Base-by-base conservation (phyloP, 1,284 basidiomycete species). In the Golubevia pallescens region DNA sequence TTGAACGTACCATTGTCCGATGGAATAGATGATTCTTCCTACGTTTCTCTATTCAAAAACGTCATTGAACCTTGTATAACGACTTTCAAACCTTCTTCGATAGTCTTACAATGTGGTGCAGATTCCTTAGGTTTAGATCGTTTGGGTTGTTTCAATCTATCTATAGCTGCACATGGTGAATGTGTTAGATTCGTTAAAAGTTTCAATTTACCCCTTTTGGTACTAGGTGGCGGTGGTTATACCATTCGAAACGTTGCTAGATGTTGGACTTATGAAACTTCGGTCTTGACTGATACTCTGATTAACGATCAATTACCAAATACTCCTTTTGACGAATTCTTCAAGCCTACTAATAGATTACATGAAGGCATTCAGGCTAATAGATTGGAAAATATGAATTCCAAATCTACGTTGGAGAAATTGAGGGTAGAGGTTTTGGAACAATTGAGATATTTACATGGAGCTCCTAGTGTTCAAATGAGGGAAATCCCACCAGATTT, bases 241-340 rank as follows among this genome's bases (percentile, higher is more conserved):
- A 95, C 93, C 1, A 93, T 95, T 78, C 73, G 85, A 60, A 97
- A 96, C 77, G 96, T 99, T 63, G 93, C 93, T 55, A 90, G 96
- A n/a, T 98, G 96, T 84, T 99, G 96, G 96, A 92, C 96, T 8
- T 97, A 98, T 88, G 96, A 99, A 86, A 99, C 97, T 0, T 92
- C 93, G 3, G 92, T 99, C 24, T 93, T 94, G 16, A 81, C 84
- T 2, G 85, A 86, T 52, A 90, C 92, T 0, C 87, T 89, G 16
- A 90, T 99, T 13, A 91, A 94, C 0, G 92, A 96, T 86, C 91
- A 92, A 65, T 90, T 99, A 3, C 96, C 96, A 0, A 87, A 88
- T 8, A 98, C 95, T 5, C 91, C 93, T 1, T 99, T 97, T 86
- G 93, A 97, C 81, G 89, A 92, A 1, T 98, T 95, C 87, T 99